Base-by-base conservation (phyloP, 768 basidiomycete genomes). In the Macrolepiota dolichaula region DNA sequence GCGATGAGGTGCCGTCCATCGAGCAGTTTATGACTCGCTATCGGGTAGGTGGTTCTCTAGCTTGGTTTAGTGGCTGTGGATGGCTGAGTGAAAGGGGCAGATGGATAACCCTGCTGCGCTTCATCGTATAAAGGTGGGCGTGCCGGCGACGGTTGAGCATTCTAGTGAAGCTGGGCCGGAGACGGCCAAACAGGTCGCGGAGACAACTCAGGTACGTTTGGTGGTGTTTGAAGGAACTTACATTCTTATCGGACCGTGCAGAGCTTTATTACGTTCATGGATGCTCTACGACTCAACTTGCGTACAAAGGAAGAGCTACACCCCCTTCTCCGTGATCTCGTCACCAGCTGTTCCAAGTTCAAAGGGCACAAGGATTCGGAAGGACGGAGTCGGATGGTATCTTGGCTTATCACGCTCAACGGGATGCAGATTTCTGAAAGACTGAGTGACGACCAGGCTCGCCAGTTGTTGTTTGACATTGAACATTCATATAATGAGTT, bases 181-280 rank as follows among this genome's bases (percentile, higher is more conserved):
- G 74, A 93, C 92, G 0, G 91, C 92, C 37, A 97, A 98, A 73
- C 95, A 92, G 91, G 94, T 99, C 25, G 96, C 96, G 9, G 94
- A 98, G 73, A 98, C 96, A 4, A 98, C 96, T 0, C 93, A 96
- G 83, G 96, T 92, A 37, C 50, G 73, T 67, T 13, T 29, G 12
- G 47, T 25, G 3, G 0, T 49, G n/a, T 49, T 49, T 25, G 19
- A 22, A 12, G 7, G 3, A 9, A 22, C 17, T 22, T 22, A 49
- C 19, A 1, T n/a, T 49, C n/a, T 49, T 12, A 49, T 49, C 12
- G 47, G 22, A 22, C 32, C 15, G 32, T 47, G 37, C 67, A 98
- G 94, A 91, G 88, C 71, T 99, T 98, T 64, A 98, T 99, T 65
- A 98, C 96, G 0, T 96, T 98, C 65, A 97, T 98, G 93, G 97